These are phyloP conservation scores for Boletus albobrunnescens DNA, from an alignment of 1,284 basidiomycete species.

Conservation along the genomic window DNA sequence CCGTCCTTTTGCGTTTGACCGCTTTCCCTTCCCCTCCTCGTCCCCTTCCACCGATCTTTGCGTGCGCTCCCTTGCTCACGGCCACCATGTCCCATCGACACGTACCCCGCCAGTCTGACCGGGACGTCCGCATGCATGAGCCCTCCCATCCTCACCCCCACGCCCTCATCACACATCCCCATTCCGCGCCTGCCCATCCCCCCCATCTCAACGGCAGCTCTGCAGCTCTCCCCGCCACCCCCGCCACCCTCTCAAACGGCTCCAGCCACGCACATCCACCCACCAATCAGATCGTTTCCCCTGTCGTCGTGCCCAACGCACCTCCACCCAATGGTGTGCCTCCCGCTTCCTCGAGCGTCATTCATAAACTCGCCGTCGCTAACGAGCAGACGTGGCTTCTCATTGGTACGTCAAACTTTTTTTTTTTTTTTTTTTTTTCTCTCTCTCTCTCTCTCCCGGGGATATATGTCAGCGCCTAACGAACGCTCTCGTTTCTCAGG, in stretches of 20 bases:
- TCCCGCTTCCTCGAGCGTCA: constrained; percentile 41
- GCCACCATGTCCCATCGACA: constrained; percentile 58
- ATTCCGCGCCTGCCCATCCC: constrained; percentile 36
- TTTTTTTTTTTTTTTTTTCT: too few relatives aligned
- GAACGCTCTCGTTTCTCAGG: constrained; percentile 45
- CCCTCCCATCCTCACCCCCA: constrained; percentile 45
- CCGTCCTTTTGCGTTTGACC: constrained; percentile 41
- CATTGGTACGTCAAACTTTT: constrained; percentile 58
- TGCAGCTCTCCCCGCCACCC: constrained; percentile 35
- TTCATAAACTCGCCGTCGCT: constrained; percentile 74
- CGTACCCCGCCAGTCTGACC: constrained; percentile 54
- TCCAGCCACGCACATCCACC: constrained; percentile 33
- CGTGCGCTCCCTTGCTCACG: constrained; percentile 22
- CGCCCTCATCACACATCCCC: constrained; percentile 36
- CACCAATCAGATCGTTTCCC: constrained; percentile 42
- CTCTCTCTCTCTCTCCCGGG: too few relatives aligned
- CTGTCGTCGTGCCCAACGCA: constrained; percentile 42
- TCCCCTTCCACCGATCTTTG: constrained; percentile 22
- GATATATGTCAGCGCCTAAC: constrained; percentile 3
- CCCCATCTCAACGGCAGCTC: constrained; percentile 52
- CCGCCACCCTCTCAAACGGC: constrained; percentile 43
- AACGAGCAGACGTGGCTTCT: constrained; percentile 92
- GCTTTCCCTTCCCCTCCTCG: constrained; percentile 42
- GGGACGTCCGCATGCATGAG: constrained; percentile 64
- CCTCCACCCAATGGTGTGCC: constrained; percentile 41